Evolutionary conservation across 441 rosid species (phyloP).

Genomic region (Erodium trifolium): DNA sequence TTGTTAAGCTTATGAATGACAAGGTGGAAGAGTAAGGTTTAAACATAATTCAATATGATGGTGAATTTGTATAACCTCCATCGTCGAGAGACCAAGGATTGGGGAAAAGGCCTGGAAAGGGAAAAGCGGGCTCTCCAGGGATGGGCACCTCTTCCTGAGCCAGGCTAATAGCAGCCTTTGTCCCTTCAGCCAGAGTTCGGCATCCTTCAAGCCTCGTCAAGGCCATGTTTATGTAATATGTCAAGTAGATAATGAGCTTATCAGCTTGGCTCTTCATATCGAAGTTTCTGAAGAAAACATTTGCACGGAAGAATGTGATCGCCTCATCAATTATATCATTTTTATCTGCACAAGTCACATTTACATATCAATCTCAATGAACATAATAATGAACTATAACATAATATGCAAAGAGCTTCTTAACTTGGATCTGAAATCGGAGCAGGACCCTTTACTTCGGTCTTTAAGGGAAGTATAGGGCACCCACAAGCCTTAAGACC

Average conservation of each 20-base stretch:
- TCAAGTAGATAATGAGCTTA: constrained; percentile 88
- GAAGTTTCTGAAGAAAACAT: constrained; percentile 84
- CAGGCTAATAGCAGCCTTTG: constrained; percentile 82
- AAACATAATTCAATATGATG: no score
- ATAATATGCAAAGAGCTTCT: background rate
- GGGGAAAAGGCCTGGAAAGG: constrained; percentile 77
- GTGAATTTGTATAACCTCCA: constrained; percentile 41
- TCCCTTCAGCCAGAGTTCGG: constrained; percentile 93
- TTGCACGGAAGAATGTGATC: constrained; percentile 82
- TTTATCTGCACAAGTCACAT: constrained; percentile 39
- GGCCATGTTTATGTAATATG: constrained; percentile 79
- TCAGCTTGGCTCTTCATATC: constrained; percentile 82
- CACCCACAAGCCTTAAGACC: constrained; percentile 75
- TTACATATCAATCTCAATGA: background rate
- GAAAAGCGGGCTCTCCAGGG: constrained; percentile 85
- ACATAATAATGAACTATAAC: background rate
- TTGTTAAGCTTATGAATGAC: background rate
- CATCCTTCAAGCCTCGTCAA: constrained; percentile 88
- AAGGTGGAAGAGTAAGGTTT: no score
- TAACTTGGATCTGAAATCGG: constrained; percentile 81
- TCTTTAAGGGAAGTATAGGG: constrained; percentile 84
- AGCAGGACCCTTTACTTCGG: constrained; percentile 95
- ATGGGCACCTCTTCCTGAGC: constrained; percentile 83
- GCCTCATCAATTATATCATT: constrained; percentile 90
- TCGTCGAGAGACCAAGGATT: constrained; percentile 59